Evolutionary conservation across 2,329 filamentous ascomycete species (phyloP).

Genomic region (Cladosporium sp.): DNA sequence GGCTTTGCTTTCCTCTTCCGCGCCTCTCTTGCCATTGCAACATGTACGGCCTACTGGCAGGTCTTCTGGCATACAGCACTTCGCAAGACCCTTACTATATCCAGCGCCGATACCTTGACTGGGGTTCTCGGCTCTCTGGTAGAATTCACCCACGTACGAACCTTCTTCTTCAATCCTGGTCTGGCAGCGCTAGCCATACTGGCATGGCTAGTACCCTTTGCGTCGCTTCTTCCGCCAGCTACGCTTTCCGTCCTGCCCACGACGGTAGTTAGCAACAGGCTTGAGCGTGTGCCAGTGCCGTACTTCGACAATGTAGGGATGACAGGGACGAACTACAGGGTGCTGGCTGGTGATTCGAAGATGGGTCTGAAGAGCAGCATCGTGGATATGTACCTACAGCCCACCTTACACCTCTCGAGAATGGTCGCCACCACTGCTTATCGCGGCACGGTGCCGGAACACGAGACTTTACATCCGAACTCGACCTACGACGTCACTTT

Average conservation of each 20-base stretch:
- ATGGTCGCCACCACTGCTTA: background rate
- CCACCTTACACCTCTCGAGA: background rate
- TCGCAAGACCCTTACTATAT: constrained; percentile 5
- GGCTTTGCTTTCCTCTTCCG: constrained; percentile 27
- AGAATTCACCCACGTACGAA: background rate
- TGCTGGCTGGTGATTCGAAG: background rate
- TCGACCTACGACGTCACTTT: background rate
- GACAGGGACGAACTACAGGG: background rate
- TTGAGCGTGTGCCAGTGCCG: background rate
- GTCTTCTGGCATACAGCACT: constrained; percentile 21
- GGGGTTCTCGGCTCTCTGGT: background rate
- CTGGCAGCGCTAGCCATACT: constrained; percentile 1
- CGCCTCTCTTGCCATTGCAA: constrained; percentile 19
- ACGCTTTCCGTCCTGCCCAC: background rate
- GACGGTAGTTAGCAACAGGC: background rate
- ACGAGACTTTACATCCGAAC: background rate
- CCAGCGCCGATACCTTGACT: constrained; percentile 2
- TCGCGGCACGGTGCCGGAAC: background rate
- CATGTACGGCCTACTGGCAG: constrained; percentile 23
- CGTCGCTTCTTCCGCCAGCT: constrained; percentile 2
- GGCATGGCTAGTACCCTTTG: constrained; percentile 4
- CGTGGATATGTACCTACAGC: background rate
- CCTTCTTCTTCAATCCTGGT: background rate
- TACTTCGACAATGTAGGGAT: background rate
- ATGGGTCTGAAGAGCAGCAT: background rate